phyloP scores from a whole-genome alignment of 345 rosid species.

The Syzygium aqueum region DNA sequence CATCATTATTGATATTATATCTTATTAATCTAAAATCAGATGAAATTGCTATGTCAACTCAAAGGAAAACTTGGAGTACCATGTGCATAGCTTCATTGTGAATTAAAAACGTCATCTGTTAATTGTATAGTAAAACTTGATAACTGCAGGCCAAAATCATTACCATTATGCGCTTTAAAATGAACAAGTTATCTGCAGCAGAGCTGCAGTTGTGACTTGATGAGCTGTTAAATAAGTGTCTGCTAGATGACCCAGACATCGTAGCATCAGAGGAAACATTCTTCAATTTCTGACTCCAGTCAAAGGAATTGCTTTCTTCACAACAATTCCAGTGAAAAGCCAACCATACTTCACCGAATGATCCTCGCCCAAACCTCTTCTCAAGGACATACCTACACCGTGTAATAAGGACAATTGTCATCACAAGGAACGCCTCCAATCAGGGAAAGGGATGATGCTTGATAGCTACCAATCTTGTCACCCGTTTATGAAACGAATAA shows the following conservation, averaged over 20 bases:
- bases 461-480: neutral
- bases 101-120: neutral
- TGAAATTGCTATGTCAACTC: neutral
- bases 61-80: neutral
- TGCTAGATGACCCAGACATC: conserved; percentile 11
- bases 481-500: neutral
- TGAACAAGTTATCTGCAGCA: conserved; percentile 44
- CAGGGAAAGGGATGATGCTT: neutral
- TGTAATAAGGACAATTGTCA: neutral
- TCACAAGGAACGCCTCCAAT: neutral
- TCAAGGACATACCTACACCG: conserved; percentile 61
- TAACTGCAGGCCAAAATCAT: neutral
- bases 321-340: conserved; percentile 81
- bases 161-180: conserved; percentile 96
- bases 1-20: neutral
- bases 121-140: neutral
- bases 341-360: conserved; percentile 96
- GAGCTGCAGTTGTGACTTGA: conserved; percentile 24
- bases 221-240: conserved; percentile 24
- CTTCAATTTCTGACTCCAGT: conserved; percentile 27
- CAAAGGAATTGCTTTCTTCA: conserved; percentile 33
- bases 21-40: neutral
- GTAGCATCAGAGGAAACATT: conserved; percentile 20
- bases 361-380: conserved; percentile 87
- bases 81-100: neutral